Percentiles rank a stretch among this genome's conserved stretches.
phyloP scores from a whole-genome alignment of 352 stramenopile species.

The Globisporangium takayamanum region DNA sequence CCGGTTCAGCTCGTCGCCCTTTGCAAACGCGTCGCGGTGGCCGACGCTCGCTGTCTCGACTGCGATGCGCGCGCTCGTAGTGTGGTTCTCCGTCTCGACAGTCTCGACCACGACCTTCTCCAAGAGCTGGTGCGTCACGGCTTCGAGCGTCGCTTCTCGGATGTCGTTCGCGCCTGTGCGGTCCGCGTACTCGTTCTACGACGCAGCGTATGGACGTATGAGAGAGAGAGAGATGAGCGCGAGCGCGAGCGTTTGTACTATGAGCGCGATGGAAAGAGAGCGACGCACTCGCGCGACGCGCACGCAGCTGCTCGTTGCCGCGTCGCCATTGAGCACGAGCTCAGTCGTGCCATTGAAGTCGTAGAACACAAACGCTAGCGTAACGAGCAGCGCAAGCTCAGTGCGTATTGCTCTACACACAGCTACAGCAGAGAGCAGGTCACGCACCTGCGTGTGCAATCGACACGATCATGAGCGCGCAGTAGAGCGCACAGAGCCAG shows the following conservation, averaged over 20 bases:
- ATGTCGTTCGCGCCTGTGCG: constrained; percentile 32
- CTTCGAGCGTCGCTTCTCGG: constrained; percentile 50
- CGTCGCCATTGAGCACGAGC: constrained; percentile 70
- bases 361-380: constrained; percentile 83
- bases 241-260: not conserved
- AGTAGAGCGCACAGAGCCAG: too few species aligned
- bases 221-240: too few species aligned
- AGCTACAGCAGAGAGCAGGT: too few species aligned
- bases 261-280: not conserved
- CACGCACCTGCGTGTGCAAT: too few species aligned
- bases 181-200: constrained; percentile 62
- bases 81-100: constrained; percentile 45
- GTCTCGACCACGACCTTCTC: constrained; percentile 62
- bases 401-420: not conserved
- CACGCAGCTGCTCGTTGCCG: constrained; percentile 69
- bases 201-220: not conserved
- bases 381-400: not conserved
- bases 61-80: constrained; percentile 33
- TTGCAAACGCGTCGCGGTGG: constrained; percentile 56
- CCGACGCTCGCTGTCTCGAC: constrained; percentile 51
- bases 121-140: constrained; percentile 48
- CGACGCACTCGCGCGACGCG: constrained; percentile 29
- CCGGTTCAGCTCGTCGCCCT: constrained; percentile 25
- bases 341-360: constrained; percentile 84
- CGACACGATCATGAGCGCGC: too few species aligned